A percentile compares a stretch with the other conserved stretches of the same genome.
These are phyloP conservation scores for Hysterangium stoloniferum DNA, from an alignment of 768 basidiomycete genomes.

Conservation along the genomic window DNA sequence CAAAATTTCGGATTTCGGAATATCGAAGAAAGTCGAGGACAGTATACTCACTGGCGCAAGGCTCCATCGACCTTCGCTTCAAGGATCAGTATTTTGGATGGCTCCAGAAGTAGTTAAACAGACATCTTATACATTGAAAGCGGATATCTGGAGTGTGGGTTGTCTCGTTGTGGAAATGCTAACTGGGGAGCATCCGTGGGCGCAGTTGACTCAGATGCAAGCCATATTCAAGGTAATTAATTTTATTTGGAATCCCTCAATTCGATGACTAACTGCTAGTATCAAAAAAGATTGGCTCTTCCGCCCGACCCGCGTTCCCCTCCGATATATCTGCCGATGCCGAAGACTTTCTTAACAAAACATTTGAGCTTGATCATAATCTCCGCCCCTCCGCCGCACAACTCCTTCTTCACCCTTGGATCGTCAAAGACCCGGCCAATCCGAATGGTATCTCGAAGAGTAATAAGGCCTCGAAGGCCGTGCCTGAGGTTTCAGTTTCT, in stretches of 20 bases:
- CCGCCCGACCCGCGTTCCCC: slow-evolving; percentile 80
- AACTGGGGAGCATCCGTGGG: slow-evolving; percentile 93
- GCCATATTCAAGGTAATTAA: slow-evolving; percentile 86
- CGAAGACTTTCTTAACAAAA: slow-evolving; percentile 75
- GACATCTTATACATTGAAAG: slow-evolving; percentile 82
- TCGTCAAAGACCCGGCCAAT: slow-evolving; percentile 34
- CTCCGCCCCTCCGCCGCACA: slow-evolving; percentile 72
- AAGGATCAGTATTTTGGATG: slow-evolving; percentile 99
- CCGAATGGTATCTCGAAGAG: slow-evolving; percentile 16
- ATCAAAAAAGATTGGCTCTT: slow-evolving; percentile 73
- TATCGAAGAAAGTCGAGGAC: slow-evolving; percentile 95
- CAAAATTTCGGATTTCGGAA: slow-evolving; percentile 96
- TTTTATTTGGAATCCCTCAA: not conserved
- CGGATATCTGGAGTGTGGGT: slow-evolving; percentile 95
- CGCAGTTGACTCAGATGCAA: slow-evolving; percentile 96
- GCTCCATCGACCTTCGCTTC: slow-evolving; percentile 83
- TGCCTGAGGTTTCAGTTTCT: not conserved
- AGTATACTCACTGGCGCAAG: slow-evolving; percentile 52
- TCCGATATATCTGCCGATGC: slow-evolving; percentile 88
- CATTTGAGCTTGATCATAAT: slow-evolving; percentile 81
- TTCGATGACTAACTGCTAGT: too few species aligned
- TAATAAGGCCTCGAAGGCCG: not conserved
- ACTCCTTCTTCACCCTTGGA: slow-evolving; percentile 70
- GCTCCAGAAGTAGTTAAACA: slow-evolving; percentile 98
- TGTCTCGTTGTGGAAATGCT: slow-evolving; percentile 96